These are phyloP conservation scores for Clarkia xantiana DNA, from an alignment of 345 rosid species.

Conservation along the genomic window DNA sequence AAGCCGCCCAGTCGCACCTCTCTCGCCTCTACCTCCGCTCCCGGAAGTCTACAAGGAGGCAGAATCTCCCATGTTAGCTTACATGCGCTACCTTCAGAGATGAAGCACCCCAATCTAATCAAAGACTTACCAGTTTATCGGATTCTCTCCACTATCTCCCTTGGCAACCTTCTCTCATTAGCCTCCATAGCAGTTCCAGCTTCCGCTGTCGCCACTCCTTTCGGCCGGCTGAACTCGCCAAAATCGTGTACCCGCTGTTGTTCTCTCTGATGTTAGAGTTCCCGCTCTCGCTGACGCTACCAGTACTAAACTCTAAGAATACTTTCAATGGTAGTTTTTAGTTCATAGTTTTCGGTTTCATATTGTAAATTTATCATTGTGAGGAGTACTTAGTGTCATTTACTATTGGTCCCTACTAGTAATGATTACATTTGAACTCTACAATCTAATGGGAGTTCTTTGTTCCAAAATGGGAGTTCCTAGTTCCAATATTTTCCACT, in stretches of 20 bases:
- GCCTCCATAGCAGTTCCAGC: slow-evolving; percentile 23
- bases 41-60: slow-evolving; percentile 21
- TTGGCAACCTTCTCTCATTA: too few species aligned
- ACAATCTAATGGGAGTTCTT: too few species aligned
- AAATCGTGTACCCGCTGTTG: slow-evolving; percentile 38
- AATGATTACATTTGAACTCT: too few species aligned
- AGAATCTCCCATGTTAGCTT: slow-evolving; percentile 27
- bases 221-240: slow-evolving; percentile 82
- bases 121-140: slow-evolving; percentile 35
- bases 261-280: too few species aligned
- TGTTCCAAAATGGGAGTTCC: too few species aligned
- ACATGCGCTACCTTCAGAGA: slow-evolving; percentile 57
- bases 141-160: slow-evolving; percentile 63
- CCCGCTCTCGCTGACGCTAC: slow-evolving; percentile 48
- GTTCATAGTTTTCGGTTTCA: too few species aligned
- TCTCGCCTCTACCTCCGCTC: slow-evolving; percentile 22
- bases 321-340: too few species aligned
- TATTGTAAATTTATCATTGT: too few species aligned
- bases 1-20: slow-evolving; percentile 10
- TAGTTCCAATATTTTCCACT: too few species aligned
- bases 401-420: too few species aligned
- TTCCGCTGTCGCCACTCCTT: slow-evolving; percentile 36
- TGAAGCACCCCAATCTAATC: slow-evolving; percentile 30
- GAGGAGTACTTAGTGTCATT: too few species aligned
- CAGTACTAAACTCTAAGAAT: slow-evolving; percentile 59